Base-by-base conservation (phyloP, 306 rosid genomes). In the Betula pendula region DNA sequence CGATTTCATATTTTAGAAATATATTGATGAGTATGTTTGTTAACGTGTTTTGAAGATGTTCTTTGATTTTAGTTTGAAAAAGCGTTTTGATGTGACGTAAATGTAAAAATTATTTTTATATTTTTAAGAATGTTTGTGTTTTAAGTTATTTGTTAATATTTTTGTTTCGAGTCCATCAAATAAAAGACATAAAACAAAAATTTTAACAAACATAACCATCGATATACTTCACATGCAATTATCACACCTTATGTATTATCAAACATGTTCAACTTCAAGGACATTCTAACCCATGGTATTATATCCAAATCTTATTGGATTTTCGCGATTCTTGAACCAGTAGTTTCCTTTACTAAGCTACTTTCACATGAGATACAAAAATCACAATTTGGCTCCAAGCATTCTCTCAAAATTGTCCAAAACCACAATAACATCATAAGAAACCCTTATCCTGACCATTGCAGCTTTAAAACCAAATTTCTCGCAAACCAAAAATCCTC, bases 401-500 rank as follows among this genome's bases (percentile, higher is more conserved):
- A 90, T 88, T 87, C 59, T 70, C 25, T 75, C 47, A 35, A 80
- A 88, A 80, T 80, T 20, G 17, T 9, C 17, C 67, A 72, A 87
- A 82, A 75, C 83, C 83, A 59, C 81, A 80, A 83, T 75, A 88
- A 75, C 92, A 89, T 87, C 92, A 55, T 15, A 25, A 77, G 29
- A 90, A 90, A 85, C 87, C 90, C 89, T 85, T 87, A 51, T 79
- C 69, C 27, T 79, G 91, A 95, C 92, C 97, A 83, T 75, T 87
- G 80, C 14, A 44, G 81, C 75, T 81, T 88, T 84, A 81, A 87
- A 85, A 1, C 75, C 59, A 77, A 87, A 83, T 75, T 75, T 22
- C 88, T 92, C 82, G 56, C 16, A 72, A 76, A 75, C 8, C 10
- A 38, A 19, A 0, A 0, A 82, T 1, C 85, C 52, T 5, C 59